Base-by-base conservation (phyloP, 1,284 basidiomycete genomes). In the Boletus sp. region DNA sequence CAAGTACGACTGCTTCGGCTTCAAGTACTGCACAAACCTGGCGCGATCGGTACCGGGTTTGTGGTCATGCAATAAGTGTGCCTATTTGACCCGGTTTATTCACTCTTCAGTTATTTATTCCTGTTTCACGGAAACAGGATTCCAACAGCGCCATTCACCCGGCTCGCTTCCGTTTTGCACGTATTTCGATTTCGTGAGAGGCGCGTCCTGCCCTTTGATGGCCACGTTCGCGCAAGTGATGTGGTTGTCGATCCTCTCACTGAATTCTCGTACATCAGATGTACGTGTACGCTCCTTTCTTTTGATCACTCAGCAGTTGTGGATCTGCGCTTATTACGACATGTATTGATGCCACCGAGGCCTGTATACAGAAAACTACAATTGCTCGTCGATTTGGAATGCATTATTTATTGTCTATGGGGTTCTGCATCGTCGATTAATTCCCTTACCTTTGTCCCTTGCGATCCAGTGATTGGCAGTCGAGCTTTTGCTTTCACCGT, bases 351-450 rank as follows among this genome's bases (percentile, higher is more conserved):
- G 1, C 95, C 96, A 0, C 80, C 98, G 61, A 99, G 98, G 74
- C 83, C 95, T 3, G 97, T 96, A 4, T 99, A 99, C 81, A 98
- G 98, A 81, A 99, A 99, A 74, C 80, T 99, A n/a, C 86, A 97
- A 3, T 76, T 97, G 40, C 81, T 99, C 4, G 95, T 99, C 13
- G 97, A 99, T 72, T 83, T 90, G 25, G 96, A 96, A 9, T 99
- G 97, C 72, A 91, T 96, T 64, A n/a, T 99, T 99, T 71, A 93
- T 99, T 58, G 97, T 92, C 94, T n/a, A 98, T 98, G 74, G 97
- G 99, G 76, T 98, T 99, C 78, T 85, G 97, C 16, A 99, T 97
- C 61, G 98, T 99, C 79, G 99, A 95, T 96, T 67, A 71, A 93
- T 80, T 30, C 11, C 14, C 51, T 19, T 75, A 94, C 99, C 54